phyloP scores from a whole-genome alignment of 1,284 basidiomycete genomes.

The Moesziomyces globuligerus region DNA sequence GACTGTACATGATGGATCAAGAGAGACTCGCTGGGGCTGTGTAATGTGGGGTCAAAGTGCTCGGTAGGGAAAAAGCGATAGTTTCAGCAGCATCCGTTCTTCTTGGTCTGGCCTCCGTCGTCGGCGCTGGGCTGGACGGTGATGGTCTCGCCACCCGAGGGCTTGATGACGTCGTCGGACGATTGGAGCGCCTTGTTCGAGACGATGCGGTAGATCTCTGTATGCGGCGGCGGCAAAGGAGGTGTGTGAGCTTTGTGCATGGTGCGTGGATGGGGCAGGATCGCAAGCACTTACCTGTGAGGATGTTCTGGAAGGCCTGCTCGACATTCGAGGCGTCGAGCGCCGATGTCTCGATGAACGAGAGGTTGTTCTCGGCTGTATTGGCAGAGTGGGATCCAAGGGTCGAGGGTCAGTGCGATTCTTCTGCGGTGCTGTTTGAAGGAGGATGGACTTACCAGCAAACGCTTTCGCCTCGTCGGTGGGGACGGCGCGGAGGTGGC shows the following conservation, averaged over 20 bases:
- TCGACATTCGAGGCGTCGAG: slow-evolving; percentile 99
- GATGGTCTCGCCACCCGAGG: slow-evolving; percentile 66
- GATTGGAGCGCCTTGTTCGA: slow-evolving; percentile 67
- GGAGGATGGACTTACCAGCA: slow-evolving; percentile 51
- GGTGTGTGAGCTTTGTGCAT: slow-evolving; percentile 2
- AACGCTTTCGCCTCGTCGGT: slow-evolving; percentile 75
- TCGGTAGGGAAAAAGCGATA: not conserved
- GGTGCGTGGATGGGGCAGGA: not conserved
- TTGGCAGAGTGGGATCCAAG: not conserved
- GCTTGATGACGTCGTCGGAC: slow-evolving; percentile 67
- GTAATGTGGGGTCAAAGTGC: not conserved
- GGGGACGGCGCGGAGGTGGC: slow-evolving; percentile 92
- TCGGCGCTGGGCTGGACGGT: slow-evolving; percentile 66
- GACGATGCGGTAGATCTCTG: slow-evolving; percentile 68
- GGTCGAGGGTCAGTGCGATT: not conserved
- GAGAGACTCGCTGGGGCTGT: not conserved
- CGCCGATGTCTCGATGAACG: slow-evolving; percentile 95
- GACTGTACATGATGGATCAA: no score
- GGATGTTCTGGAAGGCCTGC: slow-evolving; percentile 89
- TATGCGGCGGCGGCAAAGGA: not conserved
- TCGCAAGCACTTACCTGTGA: slow-evolving; percentile 77
- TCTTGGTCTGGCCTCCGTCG: slow-evolving; percentile 65
- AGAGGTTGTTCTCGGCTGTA: slow-evolving; percentile 81
- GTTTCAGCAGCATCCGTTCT: slow-evolving; percentile 66
- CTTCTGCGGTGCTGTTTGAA: not conserved